Base-by-base conservation (phyloP, 2,329 filamentous ascomycete genomes). In the Colletotrichum sansevieriae region DNA sequence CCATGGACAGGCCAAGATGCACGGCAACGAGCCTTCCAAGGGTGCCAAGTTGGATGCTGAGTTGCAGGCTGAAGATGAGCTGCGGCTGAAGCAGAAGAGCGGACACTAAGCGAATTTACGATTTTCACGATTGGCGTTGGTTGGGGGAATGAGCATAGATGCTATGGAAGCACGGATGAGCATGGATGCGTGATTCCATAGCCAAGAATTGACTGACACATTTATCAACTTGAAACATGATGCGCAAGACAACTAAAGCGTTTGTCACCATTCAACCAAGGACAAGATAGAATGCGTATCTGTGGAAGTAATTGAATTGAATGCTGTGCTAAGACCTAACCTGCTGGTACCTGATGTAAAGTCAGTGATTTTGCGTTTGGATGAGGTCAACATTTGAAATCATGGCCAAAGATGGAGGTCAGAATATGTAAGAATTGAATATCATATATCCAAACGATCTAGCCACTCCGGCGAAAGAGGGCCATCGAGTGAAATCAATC, bases 391-490 rank as follows among this genome's bases (percentile, higher is more conserved):
- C 6, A 33, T 37, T 13, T 20, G 11, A 39, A 35, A 18, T 68
- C 60, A 39, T 56, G 44, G 63, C 57, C 58, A 44, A 54, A 61
- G 66, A 63, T 75, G 77, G 75, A 80, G 25, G 72, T 97, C 94
- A 97, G 94, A 93, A 97, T 97, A 97, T 97, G 94, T 97, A 97
- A 97, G 94, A 95, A 89, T 78, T 90, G 83, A 94, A 93, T 97
- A 92, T 97, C 94, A 97, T 85, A 81, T 88, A 79, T 83, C 87
- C 84, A 83, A 78, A 83, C 86, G 91, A 90, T 94, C 91, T 91
- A 87, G 91, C 92, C 85, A 87, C 92, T 90, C 94, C 89, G 94
- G 95, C 94, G 92, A 83, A 80, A 91, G 94, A 90, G 92, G 84
- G 87, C 93, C 94, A 95, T 89, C 90, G 84, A 81, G 81, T 81